Evolutionary conservation across 768 basidiomycete genomes (phyloP).

Genomic region (Gymnopilus junonius): DNA sequence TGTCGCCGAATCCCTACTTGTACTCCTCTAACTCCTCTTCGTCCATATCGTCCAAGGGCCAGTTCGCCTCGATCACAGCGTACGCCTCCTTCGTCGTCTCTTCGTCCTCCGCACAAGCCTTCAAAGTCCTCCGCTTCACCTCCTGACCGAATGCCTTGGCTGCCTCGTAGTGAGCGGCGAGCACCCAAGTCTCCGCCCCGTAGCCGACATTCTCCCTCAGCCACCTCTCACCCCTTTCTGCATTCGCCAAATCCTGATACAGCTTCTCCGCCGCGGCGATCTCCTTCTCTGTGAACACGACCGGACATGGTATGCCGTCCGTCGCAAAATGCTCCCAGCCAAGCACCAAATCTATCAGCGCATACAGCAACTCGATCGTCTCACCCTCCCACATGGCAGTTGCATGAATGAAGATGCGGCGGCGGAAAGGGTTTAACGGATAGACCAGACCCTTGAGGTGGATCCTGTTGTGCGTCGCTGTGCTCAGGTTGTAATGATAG

Average conservation of each 20-base stretch:
- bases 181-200: conserved; percentile 48
- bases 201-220: conserved; percentile 34
- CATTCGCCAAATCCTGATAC: too few relatives aligned
- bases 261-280: too few relatives aligned
- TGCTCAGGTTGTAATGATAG: conserved; percentile 51
- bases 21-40: too few relatives aligned
- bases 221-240: too few relatives aligned
- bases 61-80: conserved; percentile 42
- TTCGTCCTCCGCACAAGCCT: conserved; percentile 32
- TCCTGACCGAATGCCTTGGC: conserved; percentile 36
- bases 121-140: conserved; percentile 39
- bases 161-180: conserved; percentile 43
- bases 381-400: conserved; percentile 56
- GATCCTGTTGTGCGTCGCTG: conserved; percentile 46
- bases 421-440: conserved; percentile 35
- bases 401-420: conserved; percentile 48
- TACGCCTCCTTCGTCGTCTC: too few relatives aligned
- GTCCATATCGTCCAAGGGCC: conserved; percentile 54
- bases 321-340: conserved; percentile 46
- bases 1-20: too few relatives aligned
- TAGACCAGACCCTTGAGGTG: conserved; percentile 46
- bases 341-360: conserved; percentile 48
- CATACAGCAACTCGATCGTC: conserved; percentile 47
- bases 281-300: too few relatives aligned
- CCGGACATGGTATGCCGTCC: conserved; percentile 44